Conservation (phyloP, 805 yeast genomes). For the Cyberlindnera samutprakarnensis region DNA sequence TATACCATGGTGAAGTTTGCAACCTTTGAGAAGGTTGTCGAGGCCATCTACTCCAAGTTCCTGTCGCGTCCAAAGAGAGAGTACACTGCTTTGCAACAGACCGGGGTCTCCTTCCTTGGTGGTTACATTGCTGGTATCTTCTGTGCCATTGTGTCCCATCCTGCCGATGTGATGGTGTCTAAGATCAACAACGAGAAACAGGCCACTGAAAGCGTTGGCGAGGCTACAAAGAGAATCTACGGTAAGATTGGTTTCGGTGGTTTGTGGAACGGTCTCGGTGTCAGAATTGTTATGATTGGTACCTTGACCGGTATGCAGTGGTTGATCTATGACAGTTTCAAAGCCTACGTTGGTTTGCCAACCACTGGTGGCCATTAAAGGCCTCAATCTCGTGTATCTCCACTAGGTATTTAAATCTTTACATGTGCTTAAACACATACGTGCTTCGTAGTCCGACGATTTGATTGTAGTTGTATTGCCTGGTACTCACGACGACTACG, state of each 20-base stretch:
- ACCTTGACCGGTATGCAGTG: conserved; percentile 96
- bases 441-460: too few species aligned
- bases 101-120: conserved; percentile 90
- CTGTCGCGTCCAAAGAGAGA: conserved; percentile 69
- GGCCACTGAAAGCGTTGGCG: conserved; percentile 57
- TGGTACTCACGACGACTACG: too few species aligned
- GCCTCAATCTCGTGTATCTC: too few species aligned
- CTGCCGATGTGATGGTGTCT: conserved; percentile 98
- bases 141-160: conserved; percentile 94
- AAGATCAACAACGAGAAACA: conserved; percentile 72
- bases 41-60: conserved; percentile 53
- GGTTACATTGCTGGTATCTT: conserved; percentile 97
- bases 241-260: conserved; percentile 80
- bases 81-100: conserved; percentile 70
- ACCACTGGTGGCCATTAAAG: conserved; percentile 60
- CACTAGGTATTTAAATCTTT: too few species aligned
- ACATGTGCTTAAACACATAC: too few species aligned
- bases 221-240: conserved; percentile 70
- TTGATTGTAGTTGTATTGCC: too few species aligned
- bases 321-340: conserved; percentile 94
- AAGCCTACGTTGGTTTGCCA: conserved; percentile 90
- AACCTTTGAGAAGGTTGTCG: conserved; percentile 87
- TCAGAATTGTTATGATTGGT: conserved; percentile 95
- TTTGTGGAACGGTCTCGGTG: conserved; percentile 91
- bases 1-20: conserved; percentile 98